Evolutionary conservation across 148 eudicot species (phyloP), one percentile per base, ranked within the genome.

Genomic region (Mesembryanthemum crystallinum): DNA sequence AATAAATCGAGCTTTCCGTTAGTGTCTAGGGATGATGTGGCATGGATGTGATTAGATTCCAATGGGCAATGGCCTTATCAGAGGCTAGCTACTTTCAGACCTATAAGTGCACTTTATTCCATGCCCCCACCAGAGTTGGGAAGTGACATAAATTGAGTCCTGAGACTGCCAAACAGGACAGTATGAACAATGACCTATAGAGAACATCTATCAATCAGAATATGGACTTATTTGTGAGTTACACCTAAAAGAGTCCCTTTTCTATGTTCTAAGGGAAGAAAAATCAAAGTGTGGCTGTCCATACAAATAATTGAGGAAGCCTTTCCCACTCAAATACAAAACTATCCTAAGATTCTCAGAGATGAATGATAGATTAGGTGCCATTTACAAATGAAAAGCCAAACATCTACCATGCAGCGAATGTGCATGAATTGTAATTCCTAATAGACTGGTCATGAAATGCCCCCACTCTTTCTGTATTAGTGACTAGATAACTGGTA

Each of bases 131-230:
- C 54, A 21, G 3, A 64, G 45, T 72, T 54, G 25, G 33, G 83
- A 81, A 76, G 73, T 72, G 83, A 81, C 80, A 81, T 81, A 81
- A 81, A 81, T 65, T 59, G 59, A 81, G 80, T 29, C 62, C 71
- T 69, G 76, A 64, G 70, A 33, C 54, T 11, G 43, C 23, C 66
- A 71, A 69, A 52, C 67, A 65, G 67, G 37, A 65, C 45, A 58
- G 27, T 72, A 71, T 66, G 68, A 57, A 37, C 57, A 76, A 80
- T 66, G 76, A 71, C 64, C 49, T 39, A 27, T 72, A 64, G 8
- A 67, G 49, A 47, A 21, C 39, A 27, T 33, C 52, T 42, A 81
- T 81, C 79, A 76, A 76, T 81, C 80, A 76, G n/a, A 76, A 27
- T 23, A 37, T 39, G 43, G 35, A 69, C 12, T 17, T 52, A 32